Percentiles rank a stretch among this genome's conserved stretches.
phyloP scores from a whole-genome alignment of 306 rosid species.

The Vigna trinervia region DNA sequence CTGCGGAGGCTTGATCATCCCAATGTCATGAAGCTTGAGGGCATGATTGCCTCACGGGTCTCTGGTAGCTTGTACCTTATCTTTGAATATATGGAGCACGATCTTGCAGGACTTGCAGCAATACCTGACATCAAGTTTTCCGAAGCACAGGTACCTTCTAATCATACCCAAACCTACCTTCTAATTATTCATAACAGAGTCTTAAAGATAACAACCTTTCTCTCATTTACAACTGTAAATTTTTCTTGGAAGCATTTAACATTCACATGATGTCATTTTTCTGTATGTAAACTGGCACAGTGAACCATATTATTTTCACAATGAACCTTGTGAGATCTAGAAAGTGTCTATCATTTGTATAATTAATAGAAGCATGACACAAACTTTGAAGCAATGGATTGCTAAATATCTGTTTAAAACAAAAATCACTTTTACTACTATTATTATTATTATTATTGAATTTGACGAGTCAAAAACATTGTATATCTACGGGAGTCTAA shows the following conservation, averaged over 20 bases:
- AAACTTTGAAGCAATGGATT: neutral
- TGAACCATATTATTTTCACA: constrained; percentile 16
- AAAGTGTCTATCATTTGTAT: constrained; percentile 7
- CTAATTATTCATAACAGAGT: neutral
- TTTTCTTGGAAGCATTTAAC: neutral
- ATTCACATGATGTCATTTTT: neutral
- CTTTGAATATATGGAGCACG: constrained; percentile 94
- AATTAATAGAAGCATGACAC: neutral
- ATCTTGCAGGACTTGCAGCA: constrained; percentile 78
- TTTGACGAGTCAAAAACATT: constrained; percentile 13
- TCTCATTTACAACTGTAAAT: constrained; percentile 10
- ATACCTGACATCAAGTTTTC: constrained; percentile 67
- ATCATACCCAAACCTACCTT: constrained; percentile 30
- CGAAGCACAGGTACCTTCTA: constrained; percentile 67
- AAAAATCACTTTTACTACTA: neutral
- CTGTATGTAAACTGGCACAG: constrained; percentile 19
- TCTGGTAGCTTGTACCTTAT: constrained; percentile 87
- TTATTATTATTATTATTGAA: neutral
- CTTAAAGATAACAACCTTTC: neutral
- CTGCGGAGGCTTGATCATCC: constrained; percentile 87
- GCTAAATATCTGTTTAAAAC: neutral
- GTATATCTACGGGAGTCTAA: neutral
- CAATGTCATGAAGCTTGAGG: constrained; percentile 91
- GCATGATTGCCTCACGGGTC: constrained; percentile 79
- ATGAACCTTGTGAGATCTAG: neutral